phyloP scores from a whole-genome alignment of 805 yeast genomes.

The Nakazawaea molendinolei region DNA sequence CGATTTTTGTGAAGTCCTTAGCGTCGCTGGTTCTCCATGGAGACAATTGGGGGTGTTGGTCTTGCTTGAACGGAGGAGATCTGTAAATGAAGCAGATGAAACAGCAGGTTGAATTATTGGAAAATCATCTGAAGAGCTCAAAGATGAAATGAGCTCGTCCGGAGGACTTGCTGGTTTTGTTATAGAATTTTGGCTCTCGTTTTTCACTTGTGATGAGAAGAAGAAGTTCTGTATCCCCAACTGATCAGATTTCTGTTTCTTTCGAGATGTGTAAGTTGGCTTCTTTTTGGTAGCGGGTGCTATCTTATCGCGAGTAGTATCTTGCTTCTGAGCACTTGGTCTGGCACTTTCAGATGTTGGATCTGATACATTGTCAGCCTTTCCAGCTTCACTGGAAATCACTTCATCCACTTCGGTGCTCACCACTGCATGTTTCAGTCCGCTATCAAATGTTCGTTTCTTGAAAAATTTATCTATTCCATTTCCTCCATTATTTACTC shows the following conservation, averaged over 20 bases:
- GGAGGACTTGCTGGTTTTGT: conserved; percentile 3
- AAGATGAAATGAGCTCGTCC: too few relatives aligned
- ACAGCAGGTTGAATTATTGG: conserved; percentile 3
- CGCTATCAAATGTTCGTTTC: neutral
- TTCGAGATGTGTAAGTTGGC: too few relatives aligned
- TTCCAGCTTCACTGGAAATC: conserved; percentile 1
- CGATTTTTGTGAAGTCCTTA: conserved; percentile 37
- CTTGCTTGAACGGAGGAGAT: conserved; percentile 15
- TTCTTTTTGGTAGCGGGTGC: too few relatives aligned
- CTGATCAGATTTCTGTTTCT: conserved; percentile 6
- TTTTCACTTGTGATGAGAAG: conserved; percentile 1
- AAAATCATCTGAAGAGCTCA: too few relatives aligned
- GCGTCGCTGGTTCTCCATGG: conserved; percentile 38
- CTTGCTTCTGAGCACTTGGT: conserved; percentile 15
- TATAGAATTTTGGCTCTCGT: neutral
- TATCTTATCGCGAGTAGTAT: too few relatives aligned
- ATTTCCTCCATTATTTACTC: conserved; percentile 22
- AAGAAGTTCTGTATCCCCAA: conserved; percentile 11
- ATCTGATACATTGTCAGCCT: neutral
- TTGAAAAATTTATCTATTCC: conserved; percentile 25
- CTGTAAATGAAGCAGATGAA: conserved; percentile 5
- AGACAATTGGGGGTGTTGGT: conserved; percentile 34
- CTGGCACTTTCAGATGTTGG: neutral
- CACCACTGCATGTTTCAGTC: conserved; percentile 10
- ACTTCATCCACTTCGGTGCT: too few relatives aligned